Conservation (phyloP, 2,329 filamentous ascomycete species). For the Blumeria hordei region DNA sequence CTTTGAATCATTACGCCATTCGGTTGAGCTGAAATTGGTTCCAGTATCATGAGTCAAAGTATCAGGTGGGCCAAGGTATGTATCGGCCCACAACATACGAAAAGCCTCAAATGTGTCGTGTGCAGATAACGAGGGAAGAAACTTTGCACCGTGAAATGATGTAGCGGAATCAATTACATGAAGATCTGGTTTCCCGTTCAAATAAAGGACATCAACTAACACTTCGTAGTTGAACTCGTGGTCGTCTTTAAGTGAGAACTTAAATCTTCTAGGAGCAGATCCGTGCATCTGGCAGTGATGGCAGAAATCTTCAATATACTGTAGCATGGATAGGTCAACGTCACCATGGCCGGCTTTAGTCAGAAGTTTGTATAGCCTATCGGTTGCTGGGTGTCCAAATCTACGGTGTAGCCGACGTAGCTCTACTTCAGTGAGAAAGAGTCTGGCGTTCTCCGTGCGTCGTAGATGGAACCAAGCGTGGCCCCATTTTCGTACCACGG, state of each 20-base stretch:
- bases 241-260: slow-evolving; percentile 2
- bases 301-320: neutral
- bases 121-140: neutral
- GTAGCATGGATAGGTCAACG: neutral
- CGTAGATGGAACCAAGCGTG: neutral
- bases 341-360: neutral
- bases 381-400: neutral
- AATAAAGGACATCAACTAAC: neutral
- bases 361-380: neutral
- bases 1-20: neutral
- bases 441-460: neutral
- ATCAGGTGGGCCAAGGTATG: neutral
- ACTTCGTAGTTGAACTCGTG: slow-evolving; percentile 1
- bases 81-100: neutral
- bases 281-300: slow-evolving; percentile 1
- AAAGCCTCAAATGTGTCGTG: neutral
- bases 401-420: neutral
- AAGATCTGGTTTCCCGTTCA: neutral
- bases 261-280: neutral
- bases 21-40: slow-evolving; percentile 1
- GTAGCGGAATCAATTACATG: slow-evolving; percentile 1
- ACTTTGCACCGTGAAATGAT: neutral
- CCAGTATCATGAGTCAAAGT: neutral
- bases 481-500: neutral
- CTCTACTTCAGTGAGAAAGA: neutral